Base-by-base conservation (phyloP, 495 filamentous ascomycete genomes). In the Podospora anserina region DNA sequence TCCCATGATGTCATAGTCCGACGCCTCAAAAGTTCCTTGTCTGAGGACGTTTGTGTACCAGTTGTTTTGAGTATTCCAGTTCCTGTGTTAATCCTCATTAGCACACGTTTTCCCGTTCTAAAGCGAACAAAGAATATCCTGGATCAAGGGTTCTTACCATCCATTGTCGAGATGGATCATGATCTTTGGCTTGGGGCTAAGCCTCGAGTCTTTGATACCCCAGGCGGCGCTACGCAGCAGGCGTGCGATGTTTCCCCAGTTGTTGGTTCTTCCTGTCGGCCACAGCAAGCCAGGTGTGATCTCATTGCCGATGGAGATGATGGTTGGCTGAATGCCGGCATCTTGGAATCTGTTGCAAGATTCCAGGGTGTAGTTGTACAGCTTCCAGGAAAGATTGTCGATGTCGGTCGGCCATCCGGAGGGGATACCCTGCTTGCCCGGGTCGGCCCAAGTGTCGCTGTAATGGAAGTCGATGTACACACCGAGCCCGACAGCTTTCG, bases 401-500 rank as follows among this genome's bases (percentile, higher is more conserved):
- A 90, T 83, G 61, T 81, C 81, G 1, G 79, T 84, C 1, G 86
- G 87, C 88, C 89, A 90, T 20, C 84, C 87, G 0, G 84, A 79
- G 1, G 89, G 89, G 3, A 83, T 87, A 5, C 78, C 77, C 80
- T 84, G 81, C 9, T 83, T 76, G 0, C 64, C 79, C 6, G 80
- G 77, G 53, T 82, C 78, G 7, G 79, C 81, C 83, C 84, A 94
- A 5, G 86, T 90, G 79, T 92, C 88, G 74, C 84, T 88, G 67
- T 86, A 87, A 78, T 92, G 89, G 66, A 93, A 78, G 75, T 93
- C 87, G 63, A 93, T 77, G 70, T 90, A 91, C 15, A 92, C 82
- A 0, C 78, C 79, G 64, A 92, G 78, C 0, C 90, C 89, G 5
- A 83, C 86, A n/a, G 82, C 85, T 70, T 88, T 85, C 16, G 88